These are phyloP conservation scores for Dryas drummondii DNA, from an alignment of 306 rosid species.

Conservation along the genomic window DNA sequence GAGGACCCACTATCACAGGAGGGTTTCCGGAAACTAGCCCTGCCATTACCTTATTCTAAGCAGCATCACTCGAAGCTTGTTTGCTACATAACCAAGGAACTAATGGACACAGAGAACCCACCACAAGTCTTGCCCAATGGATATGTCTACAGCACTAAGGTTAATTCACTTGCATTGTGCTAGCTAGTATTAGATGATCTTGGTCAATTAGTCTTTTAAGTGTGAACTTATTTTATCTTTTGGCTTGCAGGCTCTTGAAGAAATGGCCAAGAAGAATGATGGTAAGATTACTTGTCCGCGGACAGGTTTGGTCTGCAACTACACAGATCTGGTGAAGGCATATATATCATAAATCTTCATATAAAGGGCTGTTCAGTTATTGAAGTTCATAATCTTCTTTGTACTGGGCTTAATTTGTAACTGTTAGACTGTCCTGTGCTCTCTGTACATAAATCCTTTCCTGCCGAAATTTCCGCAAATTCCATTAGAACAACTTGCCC, in stretches of 20 bases:
- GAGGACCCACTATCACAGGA: slow-evolving; percentile 96
- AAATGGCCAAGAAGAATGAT: slow-evolving; percentile 75
- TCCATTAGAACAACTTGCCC: not conserved
- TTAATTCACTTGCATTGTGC: slow-evolving; percentile 24
- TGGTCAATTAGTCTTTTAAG: slow-evolving; percentile 6
- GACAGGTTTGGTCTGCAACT: slow-evolving; percentile 58
- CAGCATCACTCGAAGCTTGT: slow-evolving; percentile 94
- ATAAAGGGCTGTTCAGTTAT: not conserved
- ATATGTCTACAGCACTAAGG: slow-evolving; percentile 91
- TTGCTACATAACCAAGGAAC: slow-evolving; percentile 94
- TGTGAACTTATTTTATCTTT: slow-evolving; percentile 16
- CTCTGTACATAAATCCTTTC: slow-evolving; percentile 16
- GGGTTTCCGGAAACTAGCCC: slow-evolving; percentile 75
- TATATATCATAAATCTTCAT: slow-evolving; percentile 52
- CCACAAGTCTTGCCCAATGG: slow-evolving; percentile 96
- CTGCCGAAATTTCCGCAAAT: not conserved
- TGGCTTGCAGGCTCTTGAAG: slow-evolving; percentile 76
- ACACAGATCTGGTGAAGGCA: slow-evolving; percentile 72
- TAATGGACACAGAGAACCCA: slow-evolving; percentile 95
- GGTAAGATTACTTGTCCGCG: slow-evolving; percentile 86
- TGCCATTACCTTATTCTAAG: slow-evolving; percentile 83
- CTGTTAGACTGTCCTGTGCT: not conserved
- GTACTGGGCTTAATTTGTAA: not conserved
- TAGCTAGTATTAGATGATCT: not conserved
- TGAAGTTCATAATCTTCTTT: not conserved